Conservation (phyloP, 306 rosid species). For the Trichosanthes truncata region DNA sequence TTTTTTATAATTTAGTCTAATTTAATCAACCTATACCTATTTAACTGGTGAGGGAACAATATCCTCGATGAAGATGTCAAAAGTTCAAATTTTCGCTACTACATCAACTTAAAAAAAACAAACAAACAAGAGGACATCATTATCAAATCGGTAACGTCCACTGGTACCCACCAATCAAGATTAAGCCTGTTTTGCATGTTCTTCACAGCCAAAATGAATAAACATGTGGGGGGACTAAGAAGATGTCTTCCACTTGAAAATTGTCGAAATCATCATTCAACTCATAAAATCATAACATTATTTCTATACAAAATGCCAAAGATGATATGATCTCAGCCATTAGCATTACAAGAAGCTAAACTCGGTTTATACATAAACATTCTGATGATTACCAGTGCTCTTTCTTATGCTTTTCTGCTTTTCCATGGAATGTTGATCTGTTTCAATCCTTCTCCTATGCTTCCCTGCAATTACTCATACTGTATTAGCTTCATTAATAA, state of each 20-base stretch:
- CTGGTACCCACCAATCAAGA: neutral
- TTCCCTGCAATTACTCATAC: constrained; percentile 5
- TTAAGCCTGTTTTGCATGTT: neutral
- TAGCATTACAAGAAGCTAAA: neutral
- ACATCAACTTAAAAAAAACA: neutral
- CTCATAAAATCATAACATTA: neutral
- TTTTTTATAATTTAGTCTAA: no score
- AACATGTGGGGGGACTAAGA: neutral
- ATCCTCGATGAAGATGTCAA: neutral
- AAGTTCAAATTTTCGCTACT: no score
- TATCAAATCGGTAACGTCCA: neutral
- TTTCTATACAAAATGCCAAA: neutral
- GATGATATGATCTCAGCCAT: neutral
- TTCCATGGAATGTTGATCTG: constrained; percentile 12
- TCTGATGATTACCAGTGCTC: neutral
- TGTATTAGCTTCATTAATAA: neutral
- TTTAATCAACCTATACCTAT: no score
- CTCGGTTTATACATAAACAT: neutral
- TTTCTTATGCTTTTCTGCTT: constrained; percentile 9
- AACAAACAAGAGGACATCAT: neutral
- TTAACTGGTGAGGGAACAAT: neutral
- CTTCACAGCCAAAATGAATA: neutral
- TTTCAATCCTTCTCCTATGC: constrained; percentile 5
- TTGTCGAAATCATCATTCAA: neutral
- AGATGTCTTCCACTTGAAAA: neutral